phyloP scores from a whole-genome alignment of 2,329 filamentous ascomycete species.

The Epichloe gansuensis region DNA sequence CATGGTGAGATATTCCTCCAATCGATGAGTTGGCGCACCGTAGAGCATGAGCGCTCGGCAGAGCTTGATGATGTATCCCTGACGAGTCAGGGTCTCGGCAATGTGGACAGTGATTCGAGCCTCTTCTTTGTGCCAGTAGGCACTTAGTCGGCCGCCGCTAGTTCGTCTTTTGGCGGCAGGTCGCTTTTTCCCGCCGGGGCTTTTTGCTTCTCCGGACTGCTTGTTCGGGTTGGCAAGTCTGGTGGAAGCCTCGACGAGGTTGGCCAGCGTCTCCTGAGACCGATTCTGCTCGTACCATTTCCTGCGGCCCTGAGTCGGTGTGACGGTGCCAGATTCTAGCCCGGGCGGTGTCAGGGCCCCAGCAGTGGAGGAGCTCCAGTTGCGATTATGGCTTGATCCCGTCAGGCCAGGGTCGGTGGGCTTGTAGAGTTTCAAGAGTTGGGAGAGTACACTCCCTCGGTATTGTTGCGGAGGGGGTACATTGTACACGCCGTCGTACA shows the following conservation, averaged over 20 bases:
- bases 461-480: slow-evolving; percentile 29
- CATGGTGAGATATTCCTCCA: slow-evolving; percentile 84
- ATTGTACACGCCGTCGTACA: slow-evolving; percentile 28
- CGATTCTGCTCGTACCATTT: slow-evolving; percentile 38
- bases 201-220: slow-evolving; percentile 9
- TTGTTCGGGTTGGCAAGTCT: slow-evolving; percentile 10
- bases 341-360: slow-evolving; percentile 19
- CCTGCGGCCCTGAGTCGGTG: slow-evolving; percentile 27
- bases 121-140: slow-evolving; percentile 30
- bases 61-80: slow-evolving; percentile 71
- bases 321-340: slow-evolving; percentile 25
- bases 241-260: slow-evolving; percentile 33
- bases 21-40: slow-evolving; percentile 76
- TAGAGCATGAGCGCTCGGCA: slow-evolving; percentile 78
- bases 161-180: slow-evolving; percentile 24
- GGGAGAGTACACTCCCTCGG: slow-evolving; percentile 31
- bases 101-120: slow-evolving; percentile 37
- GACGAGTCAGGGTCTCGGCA: slow-evolving; percentile 58
- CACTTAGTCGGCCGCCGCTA: slow-evolving; percentile 25
- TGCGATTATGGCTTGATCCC: slow-evolving; percentile 11
- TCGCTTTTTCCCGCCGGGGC: slow-evolving; percentile 17
- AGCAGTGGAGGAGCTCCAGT: slow-evolving; percentile 16
- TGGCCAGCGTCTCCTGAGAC: slow-evolving; percentile 33
- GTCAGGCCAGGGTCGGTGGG: slow-evolving; percentile 16
- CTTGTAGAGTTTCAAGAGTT: slow-evolving; percentile 34